Percentiles rank a stretch among this genome's conserved stretches.
Evolutionary conservation across 202 grass and related monocot species (phyloP).

Genomic region (Eragrostis tef): DNA sequence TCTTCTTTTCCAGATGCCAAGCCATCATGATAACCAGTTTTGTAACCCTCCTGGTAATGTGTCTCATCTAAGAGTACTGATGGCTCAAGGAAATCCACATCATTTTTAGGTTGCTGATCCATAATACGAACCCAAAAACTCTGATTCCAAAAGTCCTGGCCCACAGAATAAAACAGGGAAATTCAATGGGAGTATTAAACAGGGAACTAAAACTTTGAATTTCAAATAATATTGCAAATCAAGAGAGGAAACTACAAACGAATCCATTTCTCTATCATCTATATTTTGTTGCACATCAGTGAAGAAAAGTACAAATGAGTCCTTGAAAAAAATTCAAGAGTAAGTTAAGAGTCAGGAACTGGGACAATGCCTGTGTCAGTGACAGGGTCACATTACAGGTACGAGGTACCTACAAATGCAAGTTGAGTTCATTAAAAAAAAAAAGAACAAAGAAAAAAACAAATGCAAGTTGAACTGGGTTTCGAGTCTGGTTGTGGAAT

Average conservation of each 20-base stretch:
- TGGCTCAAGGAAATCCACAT: conserved; percentile 66
- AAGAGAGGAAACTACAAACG: conserved; percentile 19
- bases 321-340: not conserved
- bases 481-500: not conserved
- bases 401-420: not conserved
- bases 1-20: conserved; percentile 74
- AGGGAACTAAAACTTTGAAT: not conserved
- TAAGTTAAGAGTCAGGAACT: not conserved
- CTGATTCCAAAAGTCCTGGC: conserved; percentile 32
- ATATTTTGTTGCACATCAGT: not conserved
- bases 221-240: not conserved
- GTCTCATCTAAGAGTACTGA: conserved; percentile 71
- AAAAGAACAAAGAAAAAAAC: too few relatives aligned
- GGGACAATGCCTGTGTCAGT: not conserved
- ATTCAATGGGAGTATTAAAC: not conserved
- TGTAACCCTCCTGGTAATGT: conserved; percentile 69
- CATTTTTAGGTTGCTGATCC: conserved; percentile 52
- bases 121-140: conserved; percentile 38
- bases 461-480: not conserved
- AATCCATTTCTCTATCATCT: not conserved
- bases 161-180: not conserved
- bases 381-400: not conserved
- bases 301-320: not conserved
- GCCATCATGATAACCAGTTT: conserved; percentile 75
- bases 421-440: too few relatives aligned